phyloP scores from a whole-genome alignment of 768 basidiomycete genomes.

The Leucocoprinus leucothites region DNA sequence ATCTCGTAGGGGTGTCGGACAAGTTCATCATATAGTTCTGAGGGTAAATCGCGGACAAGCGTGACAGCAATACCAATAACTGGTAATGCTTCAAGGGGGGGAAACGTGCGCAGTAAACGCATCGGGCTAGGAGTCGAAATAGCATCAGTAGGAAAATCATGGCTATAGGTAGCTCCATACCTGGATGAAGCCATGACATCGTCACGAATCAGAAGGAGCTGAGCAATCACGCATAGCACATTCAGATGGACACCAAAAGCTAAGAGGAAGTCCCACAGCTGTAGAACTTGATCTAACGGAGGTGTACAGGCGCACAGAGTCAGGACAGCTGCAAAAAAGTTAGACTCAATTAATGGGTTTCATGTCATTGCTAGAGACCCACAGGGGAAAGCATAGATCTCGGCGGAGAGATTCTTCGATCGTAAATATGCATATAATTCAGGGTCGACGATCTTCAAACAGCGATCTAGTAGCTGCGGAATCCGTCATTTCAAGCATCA shows the following conservation, averaged over 20 bases:
- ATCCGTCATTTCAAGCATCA: not conserved
- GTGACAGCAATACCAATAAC: slow-evolving; percentile 94
- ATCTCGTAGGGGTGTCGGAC: slow-evolving; percentile 83
- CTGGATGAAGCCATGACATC: slow-evolving; percentile 86
- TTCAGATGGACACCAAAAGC: slow-evolving; percentile 97
- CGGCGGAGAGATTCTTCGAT: slow-evolving; percentile 90
- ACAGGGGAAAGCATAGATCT: slow-evolving; percentile 98
- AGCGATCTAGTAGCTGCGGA: slow-evolving; percentile 83
- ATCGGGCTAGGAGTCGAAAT: slow-evolving; percentile 63
- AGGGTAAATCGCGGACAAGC: slow-evolving; percentile 86
- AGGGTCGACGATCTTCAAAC: slow-evolving; percentile 87
- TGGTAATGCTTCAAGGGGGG: slow-evolving; percentile 81
- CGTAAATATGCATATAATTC: slow-evolving; percentile 79
- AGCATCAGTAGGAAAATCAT: slow-evolving; percentile 2
- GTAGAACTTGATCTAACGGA: slow-evolving; percentile 90
- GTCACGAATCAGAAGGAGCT: slow-evolving; percentile 84
- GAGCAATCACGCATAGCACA: slow-evolving; percentile 95
- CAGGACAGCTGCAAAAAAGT: slow-evolving; percentile 62
- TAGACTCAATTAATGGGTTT: not conserved
- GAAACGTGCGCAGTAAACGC: slow-evolving; percentile 91
- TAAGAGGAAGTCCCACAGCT: slow-evolving; percentile 95
- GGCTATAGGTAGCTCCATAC: slow-evolving; percentile 38
- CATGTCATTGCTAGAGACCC: slow-evolving; percentile 25
- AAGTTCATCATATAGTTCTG: slow-evolving; percentile 84
- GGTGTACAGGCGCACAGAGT: slow-evolving; percentile 97